Percentiles rank a stretch among this genome's conserved stretches.
phyloP scores from a whole-genome alignment of 2,329 filamentous ascomycete species.

The Diaporthe batatas region DNA sequence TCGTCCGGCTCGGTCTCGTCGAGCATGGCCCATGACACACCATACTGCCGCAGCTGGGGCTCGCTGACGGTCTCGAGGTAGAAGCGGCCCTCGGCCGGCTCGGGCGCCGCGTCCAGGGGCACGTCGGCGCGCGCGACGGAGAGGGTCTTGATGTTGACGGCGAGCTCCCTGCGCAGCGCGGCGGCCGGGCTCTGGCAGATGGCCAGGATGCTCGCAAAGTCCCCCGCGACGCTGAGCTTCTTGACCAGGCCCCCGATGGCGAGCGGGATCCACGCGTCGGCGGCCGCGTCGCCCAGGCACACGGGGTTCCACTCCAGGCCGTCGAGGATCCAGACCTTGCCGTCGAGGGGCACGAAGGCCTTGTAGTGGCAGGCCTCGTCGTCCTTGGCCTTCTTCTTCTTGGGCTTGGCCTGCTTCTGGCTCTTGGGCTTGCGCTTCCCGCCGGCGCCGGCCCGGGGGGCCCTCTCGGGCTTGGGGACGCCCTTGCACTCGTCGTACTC shows the following conservation, averaged over 20 bases:
- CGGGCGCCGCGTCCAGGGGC: constrained; percentile 32
- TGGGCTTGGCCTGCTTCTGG: constrained; percentile 48
- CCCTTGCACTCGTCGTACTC: constrained; percentile 60
- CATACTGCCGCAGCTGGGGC: constrained; percentile 28
- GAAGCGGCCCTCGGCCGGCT: constrained; percentile 11
- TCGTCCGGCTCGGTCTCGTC: constrained; percentile 5
- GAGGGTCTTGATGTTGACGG: constrained; percentile 52
- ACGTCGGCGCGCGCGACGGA: constrained; percentile 54
- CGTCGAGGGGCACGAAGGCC: constrained; percentile 82
- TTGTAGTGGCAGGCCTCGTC: constrained; percentile 87
- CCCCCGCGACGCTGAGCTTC: constrained; percentile 72
- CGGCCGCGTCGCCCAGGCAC: constrained; percentile 65
- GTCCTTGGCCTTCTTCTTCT: constrained; percentile 60
- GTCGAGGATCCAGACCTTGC: constrained; percentile 88
- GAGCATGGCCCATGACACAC: constrained; percentile 28
- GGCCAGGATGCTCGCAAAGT: constrained; percentile 84
- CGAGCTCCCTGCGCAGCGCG: constrained; percentile 61
- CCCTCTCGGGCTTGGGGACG: constrained; percentile 49
- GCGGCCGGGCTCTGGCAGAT: constrained; percentile 76
- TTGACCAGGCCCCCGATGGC: constrained; percentile 78
- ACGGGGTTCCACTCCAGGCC: constrained; percentile 81
- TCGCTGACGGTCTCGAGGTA: constrained; percentile 25
- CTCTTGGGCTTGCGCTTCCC: constrained; percentile 43
- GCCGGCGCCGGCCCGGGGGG: constrained; percentile 1
- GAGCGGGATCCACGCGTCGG: constrained; percentile 74